Conservation (phyloP, 164 flowering plant genomes). For the Warburgia ugandensis region DNA sequence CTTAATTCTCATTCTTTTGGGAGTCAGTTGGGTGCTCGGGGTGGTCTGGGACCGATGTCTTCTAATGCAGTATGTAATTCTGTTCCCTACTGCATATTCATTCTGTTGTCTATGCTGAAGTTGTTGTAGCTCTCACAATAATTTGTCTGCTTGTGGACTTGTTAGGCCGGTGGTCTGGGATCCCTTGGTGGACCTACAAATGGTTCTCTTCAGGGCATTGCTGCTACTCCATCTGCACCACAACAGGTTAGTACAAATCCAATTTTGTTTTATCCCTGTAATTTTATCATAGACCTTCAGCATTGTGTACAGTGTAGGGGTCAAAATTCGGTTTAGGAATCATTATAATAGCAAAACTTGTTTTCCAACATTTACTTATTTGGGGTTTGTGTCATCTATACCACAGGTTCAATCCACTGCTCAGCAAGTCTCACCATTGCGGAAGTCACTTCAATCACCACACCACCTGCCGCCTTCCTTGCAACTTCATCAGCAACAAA, state of each 20-base stretch:
- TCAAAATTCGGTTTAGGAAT: too few species aligned
- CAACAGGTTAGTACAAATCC: too few species aligned
- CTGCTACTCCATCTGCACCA: slow-evolving; percentile 32
- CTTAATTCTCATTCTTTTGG: slow-evolving; percentile 38
- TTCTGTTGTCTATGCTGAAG: too few species aligned
- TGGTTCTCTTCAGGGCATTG: slow-evolving; percentile 29
- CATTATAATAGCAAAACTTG: too few species aligned
- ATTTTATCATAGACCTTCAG: too few species aligned
- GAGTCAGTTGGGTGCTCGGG: slow-evolving; percentile 39
- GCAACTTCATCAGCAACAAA: slow-evolving; percentile 40
- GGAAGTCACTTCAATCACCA: slow-evolving; percentile 55
- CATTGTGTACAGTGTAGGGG: too few species aligned
- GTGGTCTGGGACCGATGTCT: slow-evolving; percentile 29
- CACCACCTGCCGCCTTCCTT: slow-evolving; percentile 47
- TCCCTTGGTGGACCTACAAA: slow-evolving; percentile 36
- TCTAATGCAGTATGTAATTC: slow-evolving; percentile 30
- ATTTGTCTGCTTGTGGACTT: neutral
- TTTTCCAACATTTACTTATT: neutral
- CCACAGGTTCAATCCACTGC: slow-evolving; percentile 36
- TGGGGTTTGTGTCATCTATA: slow-evolving; percentile 39
- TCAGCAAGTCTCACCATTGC: slow-evolving; percentile 57
- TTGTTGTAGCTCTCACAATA: too few species aligned
- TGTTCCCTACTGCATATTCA: too few species aligned
- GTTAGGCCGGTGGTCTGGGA: slow-evolving; percentile 36
- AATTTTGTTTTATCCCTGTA: too few species aligned